These are phyloP conservation scores for Thraustochytrium sp. DNA, from an alignment of 352 stramenopile species.

Conservation along the genomic window DNA sequence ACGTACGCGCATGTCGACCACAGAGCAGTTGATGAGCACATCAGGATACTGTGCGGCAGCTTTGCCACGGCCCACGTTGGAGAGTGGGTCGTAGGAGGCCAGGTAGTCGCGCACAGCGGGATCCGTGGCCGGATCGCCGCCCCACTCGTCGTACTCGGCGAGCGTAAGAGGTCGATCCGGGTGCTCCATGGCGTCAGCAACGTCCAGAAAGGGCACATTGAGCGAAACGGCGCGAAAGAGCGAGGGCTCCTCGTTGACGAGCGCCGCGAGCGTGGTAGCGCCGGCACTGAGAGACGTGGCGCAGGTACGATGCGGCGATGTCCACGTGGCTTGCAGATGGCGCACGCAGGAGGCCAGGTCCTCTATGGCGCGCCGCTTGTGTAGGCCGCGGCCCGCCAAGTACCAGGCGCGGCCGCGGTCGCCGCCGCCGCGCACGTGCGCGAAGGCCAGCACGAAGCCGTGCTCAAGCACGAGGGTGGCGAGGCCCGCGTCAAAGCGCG, in stretches of 20 bases:
- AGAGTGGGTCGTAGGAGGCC: neutral
- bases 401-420: conserved; percentile 79
- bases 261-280: conserved; percentile 67
- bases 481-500: conserved; percentile 73
- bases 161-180: conserved; percentile 71
- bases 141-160: conserved; percentile 86
- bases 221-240: conserved; percentile 70
- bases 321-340: conserved; percentile 63
- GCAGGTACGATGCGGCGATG: conserved; percentile 59
- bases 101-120: neutral
- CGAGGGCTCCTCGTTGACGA: conserved; percentile 69
- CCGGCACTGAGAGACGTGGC: conserved; percentile 73
- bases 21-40: conserved; percentile 2
- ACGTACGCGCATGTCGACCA: neutral
- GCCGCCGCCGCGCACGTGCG: conserved; percentile 75
- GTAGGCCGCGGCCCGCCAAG: conserved; percentile 63
- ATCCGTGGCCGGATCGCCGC: conserved; percentile 59
- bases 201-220: conserved; percentile 80
- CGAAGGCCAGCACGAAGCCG: conserved; percentile 76
- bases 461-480: conserved; percentile 68
- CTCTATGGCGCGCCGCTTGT: conserved; percentile 74
- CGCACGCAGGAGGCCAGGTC: conserved; percentile 62
- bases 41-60: neutral
- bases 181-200: conserved; percentile 75
- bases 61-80: neutral